Conservation (phyloP, 805 yeast genomes). For the Candida argentea region DNA sequence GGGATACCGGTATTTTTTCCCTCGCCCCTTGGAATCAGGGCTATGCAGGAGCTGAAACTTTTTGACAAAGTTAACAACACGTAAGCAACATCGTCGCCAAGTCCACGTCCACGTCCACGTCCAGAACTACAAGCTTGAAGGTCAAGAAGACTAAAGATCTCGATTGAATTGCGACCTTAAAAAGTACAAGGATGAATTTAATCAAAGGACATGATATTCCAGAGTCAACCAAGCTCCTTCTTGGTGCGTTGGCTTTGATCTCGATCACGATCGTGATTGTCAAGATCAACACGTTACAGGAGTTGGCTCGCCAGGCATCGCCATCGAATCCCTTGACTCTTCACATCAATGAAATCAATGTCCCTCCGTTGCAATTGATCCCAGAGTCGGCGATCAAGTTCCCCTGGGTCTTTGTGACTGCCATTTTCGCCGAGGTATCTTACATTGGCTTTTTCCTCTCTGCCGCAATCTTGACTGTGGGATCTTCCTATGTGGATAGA, state of each 20-base stretch:
- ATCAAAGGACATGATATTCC: constrained; percentile 24
- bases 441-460: constrained; percentile 36
- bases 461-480: constrained; percentile 22
- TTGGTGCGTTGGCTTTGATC: constrained; percentile 27
- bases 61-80: too few relatives aligned
- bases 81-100: too few relatives aligned
- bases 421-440: constrained; percentile 56
- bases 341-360: background rate
- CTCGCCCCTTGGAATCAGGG: too few relatives aligned
- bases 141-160: too few relatives aligned
- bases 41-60: too few relatives aligned
- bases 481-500: constrained; percentile 38
- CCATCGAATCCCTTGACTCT: constrained; percentile 1
- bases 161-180: too few relatives aligned
- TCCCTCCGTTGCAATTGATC: constrained; percentile 51
- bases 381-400: constrained; percentile 44
- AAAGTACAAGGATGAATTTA: too few relatives aligned
- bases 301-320: constrained; percentile 6
- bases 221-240: constrained; percentile 36
- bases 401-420: constrained; percentile 57
- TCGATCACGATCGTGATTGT: constrained; percentile 33
- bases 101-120: too few relatives aligned
- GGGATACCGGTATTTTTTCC: too few relatives aligned
- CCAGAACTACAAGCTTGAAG: too few relatives aligned
- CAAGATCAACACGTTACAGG: constrained; percentile 24